Percentiles rank a stretch among this genome's conserved stretches.
Evolutionary conservation across 2,329 filamentous ascomycete species (phyloP).

Genomic region (Ilyonectria robusta): DNA sequence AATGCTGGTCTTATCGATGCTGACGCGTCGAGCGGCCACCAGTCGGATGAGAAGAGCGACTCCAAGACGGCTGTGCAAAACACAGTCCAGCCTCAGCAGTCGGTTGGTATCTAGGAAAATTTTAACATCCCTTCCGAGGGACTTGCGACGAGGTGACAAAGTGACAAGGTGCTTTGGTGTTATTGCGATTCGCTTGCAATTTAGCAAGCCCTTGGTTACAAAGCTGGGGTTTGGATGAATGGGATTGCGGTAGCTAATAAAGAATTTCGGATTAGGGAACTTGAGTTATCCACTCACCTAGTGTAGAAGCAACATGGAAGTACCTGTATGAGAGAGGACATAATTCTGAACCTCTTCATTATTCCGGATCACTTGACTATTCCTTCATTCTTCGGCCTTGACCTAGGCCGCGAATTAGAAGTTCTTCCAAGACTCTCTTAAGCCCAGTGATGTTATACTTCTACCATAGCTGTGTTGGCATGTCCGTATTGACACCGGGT

Average conservation of each 20-base stretch:
- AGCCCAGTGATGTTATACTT: too few species aligned
- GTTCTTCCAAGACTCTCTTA: too few species aligned
- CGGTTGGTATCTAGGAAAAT: not conserved
- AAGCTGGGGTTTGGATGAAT: not conserved
- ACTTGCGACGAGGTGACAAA: not conserved
- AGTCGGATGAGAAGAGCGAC: slow-evolving; percentile 25
- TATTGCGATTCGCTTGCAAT: not conserved
- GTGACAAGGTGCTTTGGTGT: slow-evolving; percentile 6
- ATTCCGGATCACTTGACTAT: not conserved
- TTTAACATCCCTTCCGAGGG: not conserved
- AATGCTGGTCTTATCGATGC: slow-evolving; percentile 26
- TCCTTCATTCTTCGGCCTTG: not conserved
- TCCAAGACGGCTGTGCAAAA: slow-evolving; percentile 6
- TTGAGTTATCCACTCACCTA: not conserved
- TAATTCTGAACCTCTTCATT: not conserved
- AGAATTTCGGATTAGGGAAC: not conserved
- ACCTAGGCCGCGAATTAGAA: too few species aligned
- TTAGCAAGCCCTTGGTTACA: not conserved
- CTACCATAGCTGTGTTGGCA: too few species aligned
- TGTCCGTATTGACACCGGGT: too few species aligned
- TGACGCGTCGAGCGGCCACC: slow-evolving; percentile 22
- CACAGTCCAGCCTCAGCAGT: slow-evolving; percentile 6
- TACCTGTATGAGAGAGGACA: not conserved
- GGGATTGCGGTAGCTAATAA: not conserved
- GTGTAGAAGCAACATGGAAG: not conserved